A percentile compares a stretch with the other conserved stretches of the same genome.
Conservation (phyloP, 106 monocot genomes). For the Platanthera guangdongensis region DNA sequence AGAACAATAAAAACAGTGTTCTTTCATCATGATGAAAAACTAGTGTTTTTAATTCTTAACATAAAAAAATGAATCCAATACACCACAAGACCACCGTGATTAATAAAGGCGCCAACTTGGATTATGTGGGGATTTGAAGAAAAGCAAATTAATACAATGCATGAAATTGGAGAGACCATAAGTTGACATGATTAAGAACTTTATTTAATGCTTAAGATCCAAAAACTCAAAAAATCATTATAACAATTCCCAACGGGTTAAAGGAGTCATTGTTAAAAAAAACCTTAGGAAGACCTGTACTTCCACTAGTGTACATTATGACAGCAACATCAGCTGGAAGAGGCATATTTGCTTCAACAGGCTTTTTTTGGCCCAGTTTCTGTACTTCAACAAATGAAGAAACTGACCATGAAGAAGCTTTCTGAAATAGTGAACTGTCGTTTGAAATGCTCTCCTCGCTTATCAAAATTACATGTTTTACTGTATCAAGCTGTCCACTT, state of each 20-base stretch:
- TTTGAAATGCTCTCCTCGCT: conserved; percentile 53
- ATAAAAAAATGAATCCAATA: neutral
- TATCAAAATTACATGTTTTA: conserved; percentile 78
- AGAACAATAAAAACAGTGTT: neutral
- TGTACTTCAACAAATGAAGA: conserved; percentile 69
- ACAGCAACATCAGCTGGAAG: conserved; percentile 78
- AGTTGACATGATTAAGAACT: neutral
- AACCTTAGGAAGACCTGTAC: conserved; percentile 99
- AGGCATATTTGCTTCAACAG: conserved; percentile 58
- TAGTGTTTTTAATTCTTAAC: neutral
- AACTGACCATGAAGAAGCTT: conserved; percentile 45
- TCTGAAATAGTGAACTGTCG: conserved; percentile 54
- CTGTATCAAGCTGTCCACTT: conserved; percentile 72
- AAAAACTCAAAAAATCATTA: neutral
- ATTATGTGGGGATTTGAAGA: neutral
- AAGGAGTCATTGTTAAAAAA: neutral
- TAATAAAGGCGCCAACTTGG: neutral
- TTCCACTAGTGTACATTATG: conserved; percentile 99
- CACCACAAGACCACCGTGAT: neutral
- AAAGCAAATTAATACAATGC: neutral
- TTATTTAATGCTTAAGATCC: neutral
- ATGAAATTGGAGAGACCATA: neutral
- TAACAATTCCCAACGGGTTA: neutral
- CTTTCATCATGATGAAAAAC: neutral
- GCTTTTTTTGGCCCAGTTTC: conserved; percentile 58